These are phyloP conservation scores for Alnus rubra DNA, from an alignment of 306 rosid genomes.

Conservation along the genomic window DNA sequence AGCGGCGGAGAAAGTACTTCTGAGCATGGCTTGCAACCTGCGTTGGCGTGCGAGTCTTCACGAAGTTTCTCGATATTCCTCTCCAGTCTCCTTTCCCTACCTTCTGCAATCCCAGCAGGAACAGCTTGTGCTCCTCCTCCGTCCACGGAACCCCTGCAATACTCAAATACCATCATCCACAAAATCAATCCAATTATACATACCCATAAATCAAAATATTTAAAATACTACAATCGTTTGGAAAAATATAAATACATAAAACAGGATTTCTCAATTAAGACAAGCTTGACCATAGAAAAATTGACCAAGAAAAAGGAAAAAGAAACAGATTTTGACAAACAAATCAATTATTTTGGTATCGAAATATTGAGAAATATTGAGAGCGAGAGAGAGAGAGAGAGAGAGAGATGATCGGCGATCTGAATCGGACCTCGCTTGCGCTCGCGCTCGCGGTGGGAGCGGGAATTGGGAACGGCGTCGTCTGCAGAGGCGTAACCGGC, in stretches of 20 bases:
- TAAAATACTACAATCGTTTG: background rate
- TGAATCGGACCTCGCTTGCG: constrained; percentile 87
- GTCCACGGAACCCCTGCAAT: constrained; percentile 94
- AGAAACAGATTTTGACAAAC: background rate
- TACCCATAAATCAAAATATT: background rate
- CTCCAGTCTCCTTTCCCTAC: constrained; percentile 99
- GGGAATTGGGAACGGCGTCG: constrained; percentile 68
- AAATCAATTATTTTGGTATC: background rate
- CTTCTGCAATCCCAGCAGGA: constrained; percentile 83
- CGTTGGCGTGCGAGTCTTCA: constrained; percentile 96
- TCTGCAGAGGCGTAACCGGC: constrained; percentile 88
- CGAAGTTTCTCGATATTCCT: constrained; percentile 92
- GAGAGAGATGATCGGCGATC: constrained; percentile 21
- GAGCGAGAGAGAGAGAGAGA: background rate
- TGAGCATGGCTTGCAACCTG: constrained; percentile 99
- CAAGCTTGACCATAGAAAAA: background rate
- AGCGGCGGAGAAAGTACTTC: constrained; percentile 91
- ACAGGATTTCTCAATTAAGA: too few species aligned
- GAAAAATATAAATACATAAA: too few species aligned
- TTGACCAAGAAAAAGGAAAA: background rate
- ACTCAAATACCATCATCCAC: constrained; percentile 29
- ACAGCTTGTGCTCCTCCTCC: constrained; percentile 96
- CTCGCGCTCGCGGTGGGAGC: constrained; percentile 76
- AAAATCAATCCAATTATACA: background rate
- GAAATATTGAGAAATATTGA: background rate